Evolutionary conservation across 2,329 filamentous ascomycete genomes (phyloP), one percentile per base, ranked within the genome.

Genomic region (Neofusicoccum umdonicola): DNA sequence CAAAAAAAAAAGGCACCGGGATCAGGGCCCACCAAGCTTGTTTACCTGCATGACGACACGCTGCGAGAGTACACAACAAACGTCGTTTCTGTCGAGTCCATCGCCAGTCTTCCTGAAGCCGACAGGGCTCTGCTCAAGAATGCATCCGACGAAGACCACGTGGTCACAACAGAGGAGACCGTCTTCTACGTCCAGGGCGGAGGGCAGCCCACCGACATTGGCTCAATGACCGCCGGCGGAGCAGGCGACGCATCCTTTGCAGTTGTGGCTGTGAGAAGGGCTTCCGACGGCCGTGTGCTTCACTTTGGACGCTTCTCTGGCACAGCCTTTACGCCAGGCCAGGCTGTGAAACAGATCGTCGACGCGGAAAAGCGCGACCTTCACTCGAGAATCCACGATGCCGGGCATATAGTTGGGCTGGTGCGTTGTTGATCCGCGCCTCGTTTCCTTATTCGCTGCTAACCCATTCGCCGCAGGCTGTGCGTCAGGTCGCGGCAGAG

Each of bases 141-240:
- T 12, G 81, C 78, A 4, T 72, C 72, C 8, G 80, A 83, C 4
- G 73, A 81, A 1, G 81, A 86, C 68, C 81, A 83, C 70, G 83
- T 87, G n/a, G 74, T 91, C 19, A 81, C 86, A 5, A 89, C 87
- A 0, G 79, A 84, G 1, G 77, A 84, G 52, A 92, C 90, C n/a
- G 88, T 92, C 66, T 92, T 92, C 76, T 88, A 92, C 67, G 86
- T 88, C 0, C 90, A 92, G 74, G 90, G 90, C 19, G 90, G 90
- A 66, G 90, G 90, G 7, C 90, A 92, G 70, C 90, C 90, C 0
- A 88, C 85, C 0, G 90, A 92, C 67, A 80, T 82, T 11, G 90
- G 90, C 19, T 77, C 72, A 45, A 89, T 92, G 67, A 77, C 75
- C 56, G 44, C 67, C 3, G 61, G 41, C 1, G 50, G 50, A 39